Conservation (phyloP, 1,284 basidiomycete species). For the Malassezia dermatis region DNA sequence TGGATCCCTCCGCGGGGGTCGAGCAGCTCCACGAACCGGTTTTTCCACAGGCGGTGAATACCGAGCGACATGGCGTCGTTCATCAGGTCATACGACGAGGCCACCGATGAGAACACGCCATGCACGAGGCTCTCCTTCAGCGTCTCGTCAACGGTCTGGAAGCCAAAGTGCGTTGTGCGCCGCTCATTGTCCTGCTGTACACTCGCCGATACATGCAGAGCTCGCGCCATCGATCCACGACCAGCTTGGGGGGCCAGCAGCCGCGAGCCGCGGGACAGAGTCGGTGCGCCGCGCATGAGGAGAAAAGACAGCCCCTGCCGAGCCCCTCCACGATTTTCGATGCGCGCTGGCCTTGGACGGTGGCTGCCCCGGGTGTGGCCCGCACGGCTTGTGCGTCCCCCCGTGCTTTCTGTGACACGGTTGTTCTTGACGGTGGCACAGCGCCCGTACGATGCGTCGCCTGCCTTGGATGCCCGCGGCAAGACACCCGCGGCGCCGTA, state of each 20-base stretch:
- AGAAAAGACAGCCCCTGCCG: not conserved
- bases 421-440: not conserved
- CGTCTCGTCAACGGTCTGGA: constrained; percentile 69
- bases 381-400: not conserved
- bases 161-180: constrained; percentile 70
- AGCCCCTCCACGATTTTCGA: not conserved
- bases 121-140: constrained; percentile 65
- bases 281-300: not conserved
- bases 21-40: constrained; percentile 68
- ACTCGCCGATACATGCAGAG: not conserved
- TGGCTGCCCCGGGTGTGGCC: not conserved
- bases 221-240: not conserved
- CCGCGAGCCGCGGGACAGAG: not conserved
- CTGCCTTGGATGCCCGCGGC: constrained; percentile 26
- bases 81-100: constrained; percentile 93
- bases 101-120: constrained; percentile 87
- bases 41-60: constrained; percentile 95
- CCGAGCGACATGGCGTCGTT: constrained; percentile 97
- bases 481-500: constrained; percentile 33
- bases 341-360: not conserved
- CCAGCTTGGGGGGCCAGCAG: not conserved
- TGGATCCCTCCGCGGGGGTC: constrained; percentile 57
- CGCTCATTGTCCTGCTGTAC: not conserved
- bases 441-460: constrained; percentile 17
- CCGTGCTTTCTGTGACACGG: not conserved